Evolutionary conservation across 1,284 basidiomycete species (phyloP).

Genomic region (Austroboletus novae-zelandiae): DNA sequence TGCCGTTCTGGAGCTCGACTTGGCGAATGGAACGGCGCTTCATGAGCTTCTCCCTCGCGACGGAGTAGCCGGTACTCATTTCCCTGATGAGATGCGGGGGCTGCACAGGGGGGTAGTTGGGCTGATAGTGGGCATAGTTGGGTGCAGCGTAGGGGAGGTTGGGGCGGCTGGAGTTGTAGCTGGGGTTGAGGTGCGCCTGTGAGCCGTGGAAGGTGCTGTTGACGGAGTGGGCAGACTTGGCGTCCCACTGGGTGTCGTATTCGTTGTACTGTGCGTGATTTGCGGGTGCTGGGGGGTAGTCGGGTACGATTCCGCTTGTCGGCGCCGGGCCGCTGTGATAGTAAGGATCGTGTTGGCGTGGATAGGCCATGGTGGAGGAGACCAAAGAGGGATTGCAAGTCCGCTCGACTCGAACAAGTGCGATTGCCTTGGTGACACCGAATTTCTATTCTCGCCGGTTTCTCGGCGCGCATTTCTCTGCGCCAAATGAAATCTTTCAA

Average conservation of each 20-base stretch:
- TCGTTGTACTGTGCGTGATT: constrained; percentile 33
- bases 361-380: constrained; percentile 49
- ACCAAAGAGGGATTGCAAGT: not conserved
- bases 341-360: constrained; percentile 43
- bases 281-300: constrained; percentile 34
- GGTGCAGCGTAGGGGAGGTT: constrained; percentile 38
- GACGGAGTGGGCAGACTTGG: constrained; percentile 61
- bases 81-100: constrained; percentile 47
- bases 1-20: constrained; percentile 80
- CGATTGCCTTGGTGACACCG: not conserved
- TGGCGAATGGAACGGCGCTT: constrained; percentile 76
- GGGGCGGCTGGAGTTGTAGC: constrained; percentile 58
- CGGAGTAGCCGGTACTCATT: constrained; percentile 60
- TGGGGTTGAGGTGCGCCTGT: constrained; percentile 64
- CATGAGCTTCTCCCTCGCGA: constrained; percentile 72
- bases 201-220: constrained; percentile 62
- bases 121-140: constrained; percentile 42
- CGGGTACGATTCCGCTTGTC: constrained; percentile 34
- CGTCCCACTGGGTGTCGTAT: constrained; percentile 58
- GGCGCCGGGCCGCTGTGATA: constrained; percentile 21
- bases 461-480: no score
- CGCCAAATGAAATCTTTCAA: no score
- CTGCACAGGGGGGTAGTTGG: constrained; percentile 54
- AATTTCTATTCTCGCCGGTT: no score
- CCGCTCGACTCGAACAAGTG: not conserved